Percentiles rank a stretch among this genome's conserved stretches.
Conservation (phyloP, 768 basidiomycete genomes). For the Candolleomyces efflorescens region DNA sequence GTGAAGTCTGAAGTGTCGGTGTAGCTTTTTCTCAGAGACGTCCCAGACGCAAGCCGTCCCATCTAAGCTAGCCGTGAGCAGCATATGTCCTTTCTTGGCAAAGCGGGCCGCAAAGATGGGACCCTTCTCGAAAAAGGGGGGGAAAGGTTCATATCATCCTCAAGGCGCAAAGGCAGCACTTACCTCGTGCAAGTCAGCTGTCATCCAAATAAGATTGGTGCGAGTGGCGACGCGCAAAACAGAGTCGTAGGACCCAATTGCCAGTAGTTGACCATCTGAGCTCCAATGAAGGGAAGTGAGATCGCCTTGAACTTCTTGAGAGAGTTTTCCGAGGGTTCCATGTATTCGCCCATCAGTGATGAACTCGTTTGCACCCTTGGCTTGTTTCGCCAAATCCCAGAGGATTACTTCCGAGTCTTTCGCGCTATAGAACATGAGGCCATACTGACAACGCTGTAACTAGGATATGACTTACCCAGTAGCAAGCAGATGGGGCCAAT, state of each 20-base stretch:
- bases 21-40: slow-evolving; percentile 52
- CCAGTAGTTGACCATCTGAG: slow-evolving; percentile 64
- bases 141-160: slow-evolving; percentile 8
- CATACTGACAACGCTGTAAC: not conserved
- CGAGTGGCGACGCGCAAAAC: slow-evolving; percentile 64
- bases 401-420: slow-evolving; percentile 73
- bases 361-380: slow-evolving; percentile 25
- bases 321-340: slow-evolving; percentile 45
- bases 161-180: slow-evolving; percentile 14
- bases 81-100: slow-evolving; percentile 67
- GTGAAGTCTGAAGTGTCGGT: slow-evolving; percentile 63
- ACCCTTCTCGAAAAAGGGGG: slow-evolving; percentile 49
- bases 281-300: slow-evolving; percentile 80
- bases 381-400: slow-evolving; percentile 58
- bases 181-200: slow-evolving; percentile 64
- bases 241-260: slow-evolving; percentile 75
- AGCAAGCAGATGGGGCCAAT: slow-evolving; percentile 52
- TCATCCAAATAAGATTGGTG: slow-evolving; percentile 59
- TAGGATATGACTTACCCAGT: slow-evolving; percentile 52
- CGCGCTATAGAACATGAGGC: slow-evolving; percentile 40
- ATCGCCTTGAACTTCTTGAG: slow-evolving; percentile 49
- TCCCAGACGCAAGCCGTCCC: slow-evolving; percentile 79
- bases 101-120: slow-evolving; percentile 79
- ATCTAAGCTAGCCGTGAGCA: slow-evolving; percentile 76
- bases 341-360: slow-evolving; percentile 30